phyloP scores from a whole-genome alignment of 345 rosid species.

The Aegle marmelos region DNA sequence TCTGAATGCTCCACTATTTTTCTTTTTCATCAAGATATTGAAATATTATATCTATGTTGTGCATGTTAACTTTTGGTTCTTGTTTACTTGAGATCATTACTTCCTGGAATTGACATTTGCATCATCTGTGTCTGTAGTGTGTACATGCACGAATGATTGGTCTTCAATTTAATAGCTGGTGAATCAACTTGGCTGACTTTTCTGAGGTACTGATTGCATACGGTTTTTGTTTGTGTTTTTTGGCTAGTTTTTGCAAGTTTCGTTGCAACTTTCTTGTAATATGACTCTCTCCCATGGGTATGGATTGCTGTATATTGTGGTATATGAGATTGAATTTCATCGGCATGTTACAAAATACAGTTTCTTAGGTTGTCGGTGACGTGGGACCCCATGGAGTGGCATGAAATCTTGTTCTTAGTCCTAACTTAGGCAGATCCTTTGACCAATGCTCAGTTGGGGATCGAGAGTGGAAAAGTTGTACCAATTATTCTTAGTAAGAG shows the following conservation, averaged over 20 bases:
- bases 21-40: slow-evolving; percentile 16
- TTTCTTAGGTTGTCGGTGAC: too few species aligned
- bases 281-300: background rate
- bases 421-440: too few species aligned
- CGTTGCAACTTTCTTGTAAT: background rate
- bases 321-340: background rate
- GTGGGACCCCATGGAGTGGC: background rate
- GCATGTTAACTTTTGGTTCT: background rate
- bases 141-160: background rate
- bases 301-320: background rate
- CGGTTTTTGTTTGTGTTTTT: background rate
- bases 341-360: background rate
- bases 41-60: slow-evolving; percentile 12
- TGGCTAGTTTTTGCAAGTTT: background rate
- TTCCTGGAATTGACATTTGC: background rate
- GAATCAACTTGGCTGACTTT: background rate
- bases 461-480: too few species aligned
- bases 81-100: background rate
- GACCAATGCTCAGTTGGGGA: background rate
- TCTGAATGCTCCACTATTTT: slow-evolving; percentile 16
- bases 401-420: background rate
- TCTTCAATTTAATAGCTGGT: background rate
- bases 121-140: background rate
- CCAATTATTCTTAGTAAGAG: too few species aligned
- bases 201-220: background rate